Evolutionary conservation across 768 basidiomycete species (phyloP).

Genomic region (Lactarius sanguifluus): DNA sequence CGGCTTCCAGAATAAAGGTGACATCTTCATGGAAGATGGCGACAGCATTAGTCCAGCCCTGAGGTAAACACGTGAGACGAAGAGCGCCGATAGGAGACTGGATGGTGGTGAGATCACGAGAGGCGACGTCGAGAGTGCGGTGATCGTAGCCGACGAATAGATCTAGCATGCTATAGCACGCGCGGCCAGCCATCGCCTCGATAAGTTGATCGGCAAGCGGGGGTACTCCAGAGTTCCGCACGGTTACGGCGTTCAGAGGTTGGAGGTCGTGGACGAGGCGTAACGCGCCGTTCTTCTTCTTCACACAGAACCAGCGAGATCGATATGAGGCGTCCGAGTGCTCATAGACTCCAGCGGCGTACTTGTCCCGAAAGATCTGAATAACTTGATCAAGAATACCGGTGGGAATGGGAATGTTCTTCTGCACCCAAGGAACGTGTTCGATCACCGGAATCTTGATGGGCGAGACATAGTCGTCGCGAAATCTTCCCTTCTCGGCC

Average conservation of each 20-base stretch:
- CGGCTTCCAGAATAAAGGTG: constrained; percentile 1
- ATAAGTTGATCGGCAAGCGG: constrained; percentile 22
- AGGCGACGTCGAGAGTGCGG: not conserved
- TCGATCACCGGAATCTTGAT: too few species aligned
- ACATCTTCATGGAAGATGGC: constrained; percentile 1
- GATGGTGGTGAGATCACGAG: not conserved
- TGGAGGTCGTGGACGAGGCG: constrained; percentile 32
- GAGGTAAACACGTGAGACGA: not conserved
- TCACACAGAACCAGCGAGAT: not conserved
- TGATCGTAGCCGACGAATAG: constrained; percentile 2
- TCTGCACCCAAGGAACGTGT: too few species aligned
- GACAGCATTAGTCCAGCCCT: not conserved
- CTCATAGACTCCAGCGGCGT: constrained; percentile 36
- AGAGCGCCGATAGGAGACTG: constrained; percentile 1
- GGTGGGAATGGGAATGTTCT: too few species aligned
- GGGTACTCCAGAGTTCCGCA: constrained; percentile 26
- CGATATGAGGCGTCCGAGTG: constrained; percentile 12
- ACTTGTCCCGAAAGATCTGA: not conserved
- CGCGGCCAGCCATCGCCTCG: constrained; percentile 34
- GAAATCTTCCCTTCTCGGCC: not conserved
- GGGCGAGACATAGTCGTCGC: not conserved
- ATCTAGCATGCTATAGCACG: constrained; percentile 7
- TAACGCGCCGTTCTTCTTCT: constrained; percentile 4
- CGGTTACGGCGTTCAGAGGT: constrained; percentile 32
- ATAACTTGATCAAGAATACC: too few species aligned